Evolutionary conservation across 2,329 filamentous ascomycete genomes (phyloP), one percentile per base, ranked within the genome.

Genomic region (Coleophoma cylindrospora): DNA sequence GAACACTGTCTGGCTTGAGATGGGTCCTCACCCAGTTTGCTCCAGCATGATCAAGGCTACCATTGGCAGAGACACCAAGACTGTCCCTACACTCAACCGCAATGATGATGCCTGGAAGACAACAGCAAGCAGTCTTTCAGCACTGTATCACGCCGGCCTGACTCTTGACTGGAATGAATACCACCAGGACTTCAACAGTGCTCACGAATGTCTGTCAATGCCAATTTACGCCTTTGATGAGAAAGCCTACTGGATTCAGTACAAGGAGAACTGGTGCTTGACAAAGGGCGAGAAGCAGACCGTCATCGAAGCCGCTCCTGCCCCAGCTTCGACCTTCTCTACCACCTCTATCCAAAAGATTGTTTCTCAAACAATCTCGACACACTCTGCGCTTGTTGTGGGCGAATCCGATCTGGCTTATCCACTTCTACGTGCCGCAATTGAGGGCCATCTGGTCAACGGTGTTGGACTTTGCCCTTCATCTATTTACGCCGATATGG

Each of bases 1-100:
- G 56, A 81, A 83, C 66, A 86, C 84, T 2, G 74, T 82, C 27
- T 88, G 81, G 79, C 69, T 90, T 47, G 86, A 91, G 65, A 70
- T 89, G 53, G 86, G 86, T 13, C 84, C 86, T 38, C 83, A 88
- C 59, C 84, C 85, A 0, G 77, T 89, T 13, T 86, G 80, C 65
- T 75, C 76, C 43, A 77, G 76, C 51, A 83, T 89, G 74, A 76
- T 89, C 57, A 85, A 84, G 70, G 75, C 79, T 10, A 80, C 77
- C 9, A 74, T 86, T 47, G 77, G 77, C 17, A 66, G 70, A 9
- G 58, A 51, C 54, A 56, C 45, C 43, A 53, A 32, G 49, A 49
- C 43, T 51, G 34, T 74, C 8, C 69, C 75, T 15, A 77, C 78
- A 2, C 70, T 83, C 12, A 74, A 73, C 40, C 73, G 75, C 36